Conservation (phyloP, 1,139 yeast species). For the Yamadazyma jaroonii region DNA sequence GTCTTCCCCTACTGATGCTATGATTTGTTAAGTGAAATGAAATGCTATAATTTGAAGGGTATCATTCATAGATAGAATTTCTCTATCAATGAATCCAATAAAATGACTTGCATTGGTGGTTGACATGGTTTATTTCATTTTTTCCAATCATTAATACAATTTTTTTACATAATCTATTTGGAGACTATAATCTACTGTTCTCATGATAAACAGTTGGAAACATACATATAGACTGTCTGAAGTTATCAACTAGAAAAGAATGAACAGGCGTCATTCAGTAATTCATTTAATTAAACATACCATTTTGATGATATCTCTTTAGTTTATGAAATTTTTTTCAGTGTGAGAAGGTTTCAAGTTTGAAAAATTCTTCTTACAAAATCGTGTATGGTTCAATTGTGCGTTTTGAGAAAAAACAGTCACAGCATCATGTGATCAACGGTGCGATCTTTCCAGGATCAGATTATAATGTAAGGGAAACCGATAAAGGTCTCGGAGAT, state of each 20-base stretch:
- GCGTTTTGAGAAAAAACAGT: constrained; percentile 5
- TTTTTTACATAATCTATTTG: neutral
- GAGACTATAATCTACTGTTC: too few relatives aligned
- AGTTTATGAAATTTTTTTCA: constrained; percentile 12
- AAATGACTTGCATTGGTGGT: too few relatives aligned
- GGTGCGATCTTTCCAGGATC: neutral
- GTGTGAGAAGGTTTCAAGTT: constrained; percentile 2
- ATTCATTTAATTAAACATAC: constrained; percentile 19
- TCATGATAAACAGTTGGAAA: too few relatives aligned
- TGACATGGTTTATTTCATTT: too few relatives aligned
- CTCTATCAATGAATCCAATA: too few relatives aligned
- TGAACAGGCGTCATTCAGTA: constrained; percentile 1
- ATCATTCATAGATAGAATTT: too few relatives aligned
- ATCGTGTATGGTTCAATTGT: constrained; percentile 3
- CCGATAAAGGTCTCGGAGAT: neutral
- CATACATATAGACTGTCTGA: too few relatives aligned
- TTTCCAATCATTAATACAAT: too few relatives aligned
- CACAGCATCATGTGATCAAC: constrained; percentile 6
- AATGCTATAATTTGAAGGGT: too few relatives aligned
- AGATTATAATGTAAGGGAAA: neutral
- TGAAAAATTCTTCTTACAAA: constrained; percentile 2
- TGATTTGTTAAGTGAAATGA: too few relatives aligned
- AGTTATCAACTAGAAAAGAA: neutral
- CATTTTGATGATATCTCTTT: constrained; percentile 29
- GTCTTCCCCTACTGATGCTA: neutral